A percentile compares a stretch with the other conserved stretches of the same genome.
These are phyloP conservation scores for Fraxinus paxiana DNA, from an alignment of 305 asterid species.

Conservation along the genomic window DNA sequence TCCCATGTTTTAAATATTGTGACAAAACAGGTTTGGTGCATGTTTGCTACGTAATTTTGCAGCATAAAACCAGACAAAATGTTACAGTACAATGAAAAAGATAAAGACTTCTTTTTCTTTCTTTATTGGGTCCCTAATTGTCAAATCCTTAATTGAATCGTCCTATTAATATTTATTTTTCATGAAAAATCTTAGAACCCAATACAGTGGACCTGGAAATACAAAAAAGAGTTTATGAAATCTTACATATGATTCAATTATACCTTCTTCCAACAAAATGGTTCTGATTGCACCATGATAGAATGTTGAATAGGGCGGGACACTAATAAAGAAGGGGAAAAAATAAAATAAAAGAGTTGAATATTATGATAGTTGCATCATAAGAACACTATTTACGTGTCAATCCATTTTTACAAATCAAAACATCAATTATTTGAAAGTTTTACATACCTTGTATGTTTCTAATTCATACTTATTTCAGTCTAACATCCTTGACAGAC, in stretches of 20 bases:
- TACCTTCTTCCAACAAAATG: not conserved
- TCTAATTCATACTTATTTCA: slow-evolving; percentile 35
- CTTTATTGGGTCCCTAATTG: not conserved
- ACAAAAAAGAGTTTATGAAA: not conserved
- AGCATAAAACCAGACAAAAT: not conserved
- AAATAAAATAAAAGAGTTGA: not conserved
- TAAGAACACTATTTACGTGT: not conserved
- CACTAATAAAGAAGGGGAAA: not conserved
- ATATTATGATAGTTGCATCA: not conserved
- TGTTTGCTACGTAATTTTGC: not conserved
- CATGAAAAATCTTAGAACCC: not conserved
- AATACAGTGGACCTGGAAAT: not conserved
- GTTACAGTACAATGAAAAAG: not conserved
- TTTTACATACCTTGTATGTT: slow-evolving; percentile 28
- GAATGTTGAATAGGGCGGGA: not conserved
- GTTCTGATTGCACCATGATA: not conserved
- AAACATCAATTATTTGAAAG: not conserved
- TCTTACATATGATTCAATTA: not conserved
- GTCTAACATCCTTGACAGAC: slow-evolving; percentile 24
- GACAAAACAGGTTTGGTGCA: not conserved
- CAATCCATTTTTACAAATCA: not conserved
- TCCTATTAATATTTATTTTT: not conserved
- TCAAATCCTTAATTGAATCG: not conserved
- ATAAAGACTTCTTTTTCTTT: not conserved
- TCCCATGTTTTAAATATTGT: not conserved